A percentile compares a stretch with the other conserved stretches of the same genome.
phyloP scores from a whole-genome alignment of 306 rosid species.

The Canavalia gladiata region DNA sequence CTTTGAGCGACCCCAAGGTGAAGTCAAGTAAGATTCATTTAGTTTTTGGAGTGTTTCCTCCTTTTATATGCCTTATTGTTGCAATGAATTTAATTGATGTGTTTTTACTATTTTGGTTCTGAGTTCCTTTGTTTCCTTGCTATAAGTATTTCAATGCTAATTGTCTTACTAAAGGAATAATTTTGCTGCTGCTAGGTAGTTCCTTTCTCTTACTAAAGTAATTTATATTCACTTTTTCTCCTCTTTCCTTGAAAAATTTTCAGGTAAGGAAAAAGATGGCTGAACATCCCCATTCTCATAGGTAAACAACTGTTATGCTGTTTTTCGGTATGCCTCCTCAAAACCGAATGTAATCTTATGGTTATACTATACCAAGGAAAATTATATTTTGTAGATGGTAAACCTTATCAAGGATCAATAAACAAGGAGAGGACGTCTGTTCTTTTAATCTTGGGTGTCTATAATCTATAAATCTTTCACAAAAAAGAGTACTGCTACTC shows the following conservation, averaged over 20 bases:
- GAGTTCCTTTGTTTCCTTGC: constrained; percentile 18
- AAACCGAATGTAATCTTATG: not conserved
- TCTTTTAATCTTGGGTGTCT: constrained; percentile 12
- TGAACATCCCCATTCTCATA: constrained; percentile 69
- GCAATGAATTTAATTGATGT: constrained; percentile 14
- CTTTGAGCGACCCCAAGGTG: constrained; percentile 94
- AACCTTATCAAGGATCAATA: constrained; percentile 5
- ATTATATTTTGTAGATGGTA: not conserved
- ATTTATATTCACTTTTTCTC: constrained; percentile 24
- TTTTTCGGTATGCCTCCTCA: constrained; percentile 3
- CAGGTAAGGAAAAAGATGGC: constrained; percentile 89
- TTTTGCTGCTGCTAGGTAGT: constrained; percentile 11
- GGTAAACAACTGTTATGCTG: constrained; percentile 55
- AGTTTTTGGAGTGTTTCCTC: constrained; percentile 45
- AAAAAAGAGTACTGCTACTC: not conserved
- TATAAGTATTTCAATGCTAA: constrained; percentile 22
- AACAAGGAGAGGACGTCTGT: not conserved
- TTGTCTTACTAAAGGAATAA: constrained; percentile 7
- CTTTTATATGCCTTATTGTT: constrained; percentile 15
- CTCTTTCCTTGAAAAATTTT: constrained; percentile 43
- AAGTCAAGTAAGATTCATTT: constrained; percentile 76
- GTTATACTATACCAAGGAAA: not conserved
- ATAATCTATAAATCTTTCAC: constrained; percentile 24
- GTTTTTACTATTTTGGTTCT: constrained; percentile 9
- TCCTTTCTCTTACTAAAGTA: constrained; percentile 7